Conservation (phyloP, 441 rosid genomes). For the Pelargonium cotyledonis region DNA sequence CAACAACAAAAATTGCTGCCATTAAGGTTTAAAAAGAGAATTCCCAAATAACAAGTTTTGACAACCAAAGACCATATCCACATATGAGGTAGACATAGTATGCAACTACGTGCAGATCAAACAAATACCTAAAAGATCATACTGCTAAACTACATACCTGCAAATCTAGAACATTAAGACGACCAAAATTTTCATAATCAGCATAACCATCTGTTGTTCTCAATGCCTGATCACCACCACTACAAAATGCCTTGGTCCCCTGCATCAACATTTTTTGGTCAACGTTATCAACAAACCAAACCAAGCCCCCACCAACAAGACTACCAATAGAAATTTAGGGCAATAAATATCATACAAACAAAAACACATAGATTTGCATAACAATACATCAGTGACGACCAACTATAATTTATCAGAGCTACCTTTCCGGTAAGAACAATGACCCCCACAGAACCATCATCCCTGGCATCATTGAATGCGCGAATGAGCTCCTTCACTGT, state of each 20-base stretch:
- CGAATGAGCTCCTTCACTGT: slow-evolving; percentile 73
- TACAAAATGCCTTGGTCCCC: slow-evolving; percentile 90
- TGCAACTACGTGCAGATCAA: background rate
- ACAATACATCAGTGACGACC: background rate
- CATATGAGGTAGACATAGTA: background rate
- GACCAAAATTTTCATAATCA: slow-evolving; percentile 54
- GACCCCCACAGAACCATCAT: slow-evolving; percentile 69
- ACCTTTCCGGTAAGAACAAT: slow-evolving; percentile 87
- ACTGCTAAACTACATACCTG: slow-evolving; percentile 38
- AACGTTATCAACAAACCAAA: slow-evolving; percentile 5
- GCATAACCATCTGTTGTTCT: slow-evolving; percentile 72
- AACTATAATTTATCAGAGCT: background rate
- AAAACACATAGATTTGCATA: background rate
- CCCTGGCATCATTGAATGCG: slow-evolving; percentile 76
- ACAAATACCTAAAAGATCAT: background rate
- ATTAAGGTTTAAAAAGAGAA: background rate
- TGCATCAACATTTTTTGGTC: slow-evolving; percentile 22
- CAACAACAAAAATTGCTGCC: background rate
- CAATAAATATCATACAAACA: background rate
- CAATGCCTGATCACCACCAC: slow-evolving; percentile 84
- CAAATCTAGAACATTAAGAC: slow-evolving; percentile 80
- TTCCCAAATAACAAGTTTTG: background rate
- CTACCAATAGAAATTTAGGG: background rate
- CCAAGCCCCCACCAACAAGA: background rate
- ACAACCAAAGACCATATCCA: background rate